phyloP scores from a whole-genome alignment of 192 early-diverging fungal genomes.

The Coemansia sp. region DNA sequence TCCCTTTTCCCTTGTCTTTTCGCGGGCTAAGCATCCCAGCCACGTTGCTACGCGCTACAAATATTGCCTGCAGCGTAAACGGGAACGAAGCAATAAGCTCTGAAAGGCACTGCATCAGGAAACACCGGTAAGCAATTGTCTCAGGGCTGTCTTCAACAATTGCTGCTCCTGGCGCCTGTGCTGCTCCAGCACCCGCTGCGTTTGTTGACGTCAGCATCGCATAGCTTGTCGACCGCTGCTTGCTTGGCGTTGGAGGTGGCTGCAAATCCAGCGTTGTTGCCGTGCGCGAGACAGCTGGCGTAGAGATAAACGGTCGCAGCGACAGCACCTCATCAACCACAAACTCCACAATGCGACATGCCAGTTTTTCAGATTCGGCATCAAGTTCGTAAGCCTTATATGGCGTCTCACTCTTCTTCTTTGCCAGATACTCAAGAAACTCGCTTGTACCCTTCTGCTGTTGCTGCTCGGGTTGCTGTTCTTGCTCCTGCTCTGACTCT shows the following conservation, averaged over 20 bases:
- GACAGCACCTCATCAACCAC: slow-evolving; percentile 44
- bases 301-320: slow-evolving; percentile 22
- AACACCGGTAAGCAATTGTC: slow-evolving; percentile 62
- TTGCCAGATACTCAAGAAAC: slow-evolving; percentile 28
- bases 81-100: slow-evolving; percentile 89
- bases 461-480: slow-evolving; percentile 8
- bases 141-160: slow-evolving; percentile 38
- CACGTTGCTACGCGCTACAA: slow-evolving; percentile 35
- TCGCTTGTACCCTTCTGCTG: slow-evolving; percentile 13
- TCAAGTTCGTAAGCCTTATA: slow-evolving; percentile 45
- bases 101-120: slow-evolving; percentile 80
- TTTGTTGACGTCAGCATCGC: slow-evolving; percentile 10
- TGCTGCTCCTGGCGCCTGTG: not conserved
- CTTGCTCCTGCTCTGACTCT: not conserved
- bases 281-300: slow-evolving; percentile 9
- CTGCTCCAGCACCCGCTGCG: slow-evolving; percentile 2
- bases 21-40: slow-evolving; percentile 28
- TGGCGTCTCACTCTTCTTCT: slow-evolving; percentile 31
- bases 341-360: slow-evolving; percentile 49
- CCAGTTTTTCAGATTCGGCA: slow-evolving; percentile 41
- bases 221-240: slow-evolving; percentile 20
- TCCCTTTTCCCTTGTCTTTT: slow-evolving; percentile 43
- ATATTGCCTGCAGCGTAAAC: slow-evolving; percentile 43
- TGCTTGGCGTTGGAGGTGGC: slow-evolving; percentile 21
- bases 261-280: slow-evolving; percentile 8